Evolutionary conservation across 345 rosid species (phyloP), one percentile per base, ranked within the genome.

Genomic region (Cardiospermum halicacabum): DNA sequence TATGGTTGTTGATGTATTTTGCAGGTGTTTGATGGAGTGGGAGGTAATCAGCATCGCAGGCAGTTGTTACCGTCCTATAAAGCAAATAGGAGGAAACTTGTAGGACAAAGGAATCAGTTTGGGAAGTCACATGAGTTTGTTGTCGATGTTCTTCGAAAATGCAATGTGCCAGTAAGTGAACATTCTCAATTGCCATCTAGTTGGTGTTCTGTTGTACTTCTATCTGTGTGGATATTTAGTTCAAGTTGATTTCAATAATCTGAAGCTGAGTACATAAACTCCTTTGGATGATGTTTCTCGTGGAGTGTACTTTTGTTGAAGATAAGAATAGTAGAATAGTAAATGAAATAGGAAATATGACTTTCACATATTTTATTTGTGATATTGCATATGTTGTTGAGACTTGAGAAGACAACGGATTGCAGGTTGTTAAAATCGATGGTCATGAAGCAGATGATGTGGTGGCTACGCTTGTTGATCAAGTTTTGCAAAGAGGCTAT

Each of bases 381-480:
- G 45, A 55, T 12, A 10, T 55, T 54, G 19, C 39, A 34, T 49
- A 28, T 24, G 19, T 47, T 47, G 51, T 47, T 7, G 51, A 47
- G 51, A 47, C 19, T 19, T 62, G 71, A 67, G 42, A 66, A 22
- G 15, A 53, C 54, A 27, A 68, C 62, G 39, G 66, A 56, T 27
- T 80, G 75, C 69, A 89, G 96, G 86, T 93, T 58, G 78, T 93
- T 64, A 82, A 83, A 77, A 37, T 88, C 59, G 59, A 90, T 66
- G 92, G 96, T 63, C 79, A 86, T 42, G 97, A 90, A 77, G 98
- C 98, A 54, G 97, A 90, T 70, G 96, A 93, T 72, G 94, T 93
- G 21, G 85, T 93, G 45, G 98, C 96, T 30, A 90, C 97, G 11
- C 81, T 93, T 10, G 78, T 72, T 24, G 83, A 65, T 60, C 97